Base-by-base conservation (phyloP, 139 green algal species). In the Edaphochlamys debaryana region DNA sequence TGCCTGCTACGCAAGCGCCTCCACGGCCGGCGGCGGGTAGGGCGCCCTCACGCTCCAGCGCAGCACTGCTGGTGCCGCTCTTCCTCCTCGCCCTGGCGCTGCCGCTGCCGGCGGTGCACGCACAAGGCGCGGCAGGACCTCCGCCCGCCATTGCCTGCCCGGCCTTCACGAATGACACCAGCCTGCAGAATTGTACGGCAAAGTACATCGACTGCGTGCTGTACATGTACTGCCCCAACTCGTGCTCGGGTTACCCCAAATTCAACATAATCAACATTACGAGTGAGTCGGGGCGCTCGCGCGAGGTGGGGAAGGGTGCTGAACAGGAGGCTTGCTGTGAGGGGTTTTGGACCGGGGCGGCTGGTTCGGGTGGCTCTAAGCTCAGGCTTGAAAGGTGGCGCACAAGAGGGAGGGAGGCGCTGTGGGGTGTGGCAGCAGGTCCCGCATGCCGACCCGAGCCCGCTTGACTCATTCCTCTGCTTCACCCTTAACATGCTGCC, bases 141-240 rank as follows among this genome's bases (percentile, higher is more conserved):
- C 25, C 72, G 72, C 25, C 72, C 7, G 9, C 54, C 6, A 23
- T 23, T 1, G 27, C 23, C 40, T 81, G 75, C 19, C 60, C 75
- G 4, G 30, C 30, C 9, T 81, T 72, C 75, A 71, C 41, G 2
- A 20, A 29, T 0, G 75, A 81, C 37, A 15, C 75, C 17, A 40
- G 41, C 5, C 60, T 81, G 1, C 2, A 22, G 1, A 4, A 9
- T 7, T 81, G 75, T 41, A 81, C 60, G 6, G 60, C 60, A 3
- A n/a, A 29, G 30, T 37, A 60, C 29, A 60, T 72, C 60, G 56
- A 81, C 60, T 81, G 75, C 75, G 38, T 81, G 75, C 60, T 81
- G 38, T 81, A 81, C 58, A 81, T 81, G 75, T 81, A 72, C 60
- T 81, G 75, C 62, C 60, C 75, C 30, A 81, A 81, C 60, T 40